Evolutionary conservation across 78 protist genomes (phyloP).

Genomic region (Polysphondylium violaceum): DNA sequence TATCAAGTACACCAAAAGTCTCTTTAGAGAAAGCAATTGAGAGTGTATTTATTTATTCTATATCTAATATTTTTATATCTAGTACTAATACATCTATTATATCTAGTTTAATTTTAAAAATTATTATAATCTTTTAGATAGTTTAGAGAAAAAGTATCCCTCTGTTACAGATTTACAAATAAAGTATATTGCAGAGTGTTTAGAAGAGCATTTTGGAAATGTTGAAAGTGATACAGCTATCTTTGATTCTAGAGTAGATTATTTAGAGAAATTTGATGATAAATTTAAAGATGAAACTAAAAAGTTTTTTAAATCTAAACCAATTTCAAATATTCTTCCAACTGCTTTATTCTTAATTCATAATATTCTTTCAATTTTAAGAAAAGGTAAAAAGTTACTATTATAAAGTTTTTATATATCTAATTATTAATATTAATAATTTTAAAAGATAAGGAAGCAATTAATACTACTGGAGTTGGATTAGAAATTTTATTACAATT

Average conservation of each 20-base stretch:
- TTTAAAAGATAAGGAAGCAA: constrained; percentile 16
- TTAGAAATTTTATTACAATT: constrained; percentile 40
- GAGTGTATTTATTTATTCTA: constrained; percentile 17
- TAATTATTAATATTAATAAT: background rate
- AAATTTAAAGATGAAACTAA: constrained; percentile 46
- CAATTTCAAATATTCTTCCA: background rate
- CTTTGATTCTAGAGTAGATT: constrained; percentile 1
- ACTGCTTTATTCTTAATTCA: constrained; percentile 29
- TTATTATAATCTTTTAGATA: constrained; percentile 30
- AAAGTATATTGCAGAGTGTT: constrained; percentile 39
- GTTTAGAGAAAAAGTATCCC: constrained; percentile 47
- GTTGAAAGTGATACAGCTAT: background rate
- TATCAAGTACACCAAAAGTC: too few species aligned
- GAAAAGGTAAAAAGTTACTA: too few species aligned
- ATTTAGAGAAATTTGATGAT: constrained; percentile 18
- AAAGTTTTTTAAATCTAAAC: constrained; percentile 20
- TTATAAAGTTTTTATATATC: background rate
- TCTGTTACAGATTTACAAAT: constrained; percentile 33
- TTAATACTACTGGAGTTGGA: constrained; percentile 51
- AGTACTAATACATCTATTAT: background rate
- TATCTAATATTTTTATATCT: background rate
- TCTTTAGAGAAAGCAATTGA: background rate
- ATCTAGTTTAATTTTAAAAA: constrained; percentile 32
- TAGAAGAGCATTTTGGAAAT: constrained; percentile 56
- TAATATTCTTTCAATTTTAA: constrained; percentile 42